Evolutionary conservation across 805 yeast species (phyloP), one percentile per base, ranked within the genome.

Genomic region (Metschnikowia arizonensis): DNA sequence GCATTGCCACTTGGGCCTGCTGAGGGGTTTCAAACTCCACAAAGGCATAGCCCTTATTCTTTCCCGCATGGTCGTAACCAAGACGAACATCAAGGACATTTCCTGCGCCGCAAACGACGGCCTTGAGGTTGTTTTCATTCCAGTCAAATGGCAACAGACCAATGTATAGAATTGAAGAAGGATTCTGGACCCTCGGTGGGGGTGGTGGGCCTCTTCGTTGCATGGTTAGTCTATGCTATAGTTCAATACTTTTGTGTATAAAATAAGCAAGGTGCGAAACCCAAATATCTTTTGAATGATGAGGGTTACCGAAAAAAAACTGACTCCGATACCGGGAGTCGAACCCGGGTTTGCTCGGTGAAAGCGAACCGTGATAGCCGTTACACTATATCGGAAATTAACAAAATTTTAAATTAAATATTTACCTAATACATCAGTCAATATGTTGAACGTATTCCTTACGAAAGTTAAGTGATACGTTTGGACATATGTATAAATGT

Each of bases 271-370:
- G 21, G 42, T 17, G 42, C 42, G 42, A 39, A 39, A 25, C 28
- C 32, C 30, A 21, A 35, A 35, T 11, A 23, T n/a, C 17, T 11
- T 32, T 8, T 23, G 25, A 7, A n/a, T n/a, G n/a, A n/a, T n/a
- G n/a, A n/a, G n/a, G n/a, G n/a, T n/a, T 9, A 6, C 11, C 8
- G 35, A 2, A 7, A 10, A n/a, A 47, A 58, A 55, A 48, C 47
- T 50, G 47, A 47, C 76, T 81, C 86, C 86, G 85, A 79, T 79
- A 74, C 87, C 83, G 86, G 86, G 86, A 80, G 85, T 81, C 85
- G 86, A 81, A 81, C 86, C 85, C 86, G 83, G 82, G 80, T 74
- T 69, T 81, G 83, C 85, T 78, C 85, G 84, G 85, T 81, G 85
- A 81, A 80, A 81, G 85, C 83, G 84, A 78, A 78, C 83, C 83